Percentiles rank a stretch among this genome's conserved stretches.
phyloP scores from a whole-genome alignment of 2,329 filamentous ascomycete species.

The Colletotrichum godetiae region DNA sequence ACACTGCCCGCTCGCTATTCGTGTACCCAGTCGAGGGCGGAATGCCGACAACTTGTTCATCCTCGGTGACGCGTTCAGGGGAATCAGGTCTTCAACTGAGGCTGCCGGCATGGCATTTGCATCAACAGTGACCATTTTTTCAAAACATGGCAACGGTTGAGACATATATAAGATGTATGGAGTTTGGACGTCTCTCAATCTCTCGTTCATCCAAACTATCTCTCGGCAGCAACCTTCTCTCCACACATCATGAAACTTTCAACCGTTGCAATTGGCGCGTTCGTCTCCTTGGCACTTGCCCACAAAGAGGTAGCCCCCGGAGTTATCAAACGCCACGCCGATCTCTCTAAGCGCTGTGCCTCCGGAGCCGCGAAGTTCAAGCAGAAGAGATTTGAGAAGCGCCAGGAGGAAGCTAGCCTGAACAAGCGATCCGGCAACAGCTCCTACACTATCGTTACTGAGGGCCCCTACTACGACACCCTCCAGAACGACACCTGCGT shows the following conservation, averaged over 20 bases:
- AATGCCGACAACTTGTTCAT: background rate
- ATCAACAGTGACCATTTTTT: background rate
- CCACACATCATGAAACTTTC: background rate
- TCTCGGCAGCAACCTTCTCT: background rate
- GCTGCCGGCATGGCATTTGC: background rate
- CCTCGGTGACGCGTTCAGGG: background rate
- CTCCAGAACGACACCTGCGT: slow-evolving; percentile 51
- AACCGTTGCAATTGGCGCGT: background rate
- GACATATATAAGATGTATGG: background rate
- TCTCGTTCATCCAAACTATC: background rate
- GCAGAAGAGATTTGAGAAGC: slow-evolving; percentile 1
- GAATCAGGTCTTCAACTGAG: background rate
- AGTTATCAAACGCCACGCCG: slow-evolving; percentile 2
- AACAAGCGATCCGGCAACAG: slow-evolving; percentile 5
- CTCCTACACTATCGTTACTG: slow-evolving; percentile 5
- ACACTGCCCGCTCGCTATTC: background rate
- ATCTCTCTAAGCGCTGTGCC: slow-evolving; percentile 13
- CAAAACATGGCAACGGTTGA: background rate
- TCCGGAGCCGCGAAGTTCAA: background rate
- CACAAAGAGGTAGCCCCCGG: slow-evolving; percentile 2
- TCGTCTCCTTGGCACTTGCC: background rate
- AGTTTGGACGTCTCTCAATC: background rate
- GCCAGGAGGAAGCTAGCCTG: background rate
- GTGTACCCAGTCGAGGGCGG: background rate
- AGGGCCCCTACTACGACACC: slow-evolving; percentile 4